Evolutionary conservation across 2,329 filamentous ascomycete genomes (phyloP), one percentile per base, ranked within the genome.

Genomic region (Delphinella strobiligena): DNA sequence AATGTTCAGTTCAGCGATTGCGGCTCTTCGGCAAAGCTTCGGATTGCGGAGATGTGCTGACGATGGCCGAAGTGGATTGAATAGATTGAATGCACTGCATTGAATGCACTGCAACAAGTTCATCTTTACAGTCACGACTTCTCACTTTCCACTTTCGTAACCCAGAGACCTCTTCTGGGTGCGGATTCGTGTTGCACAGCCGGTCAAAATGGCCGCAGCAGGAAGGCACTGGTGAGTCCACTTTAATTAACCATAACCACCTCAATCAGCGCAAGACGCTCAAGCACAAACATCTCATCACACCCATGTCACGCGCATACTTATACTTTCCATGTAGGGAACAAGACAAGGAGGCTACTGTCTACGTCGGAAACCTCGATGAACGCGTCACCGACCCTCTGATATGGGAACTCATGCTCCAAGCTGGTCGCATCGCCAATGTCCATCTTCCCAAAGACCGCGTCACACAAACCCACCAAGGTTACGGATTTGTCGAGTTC

Each of bases 401-500:
- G 51, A 78, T 98, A 50, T 95, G 91, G 80, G 91, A 98, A 69
- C 74, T 98, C 54, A 96, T 96, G 45, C 79, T 95, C 41, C 91
- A 98, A 68, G 87, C 88, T 60, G 91, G 91, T 40, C 88, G 89
- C 52, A 93, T 98, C 54, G 85, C 93, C 58, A 96, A 96, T 64
- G 89, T 98, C 47, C 91, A 98, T 66, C 79, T 98, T 58, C 91
- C 91, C 41, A 94, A 95, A 70, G 91, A 98, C 63, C 85, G 91
- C 61, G 91, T 98, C 51, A 95, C 91, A 34, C 87, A 95, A 58
- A 82, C 80, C 42, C 91, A 98, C 62, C 91, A 96, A 64, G 91
- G 91, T 52, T 98, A 95, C 69, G 91, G 91, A 53, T 98, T 98
- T 64, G 91, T 98, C 62, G 91, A 98, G 64, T 98, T 95, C 62